Percentiles rank a stretch among this genome's conserved stretches.
These are phyloP conservation scores for Curvularia verruculosa DNA, from an alignment of 2,329 filamentous ascomycete genomes.

Conservation along the genomic window DNA sequence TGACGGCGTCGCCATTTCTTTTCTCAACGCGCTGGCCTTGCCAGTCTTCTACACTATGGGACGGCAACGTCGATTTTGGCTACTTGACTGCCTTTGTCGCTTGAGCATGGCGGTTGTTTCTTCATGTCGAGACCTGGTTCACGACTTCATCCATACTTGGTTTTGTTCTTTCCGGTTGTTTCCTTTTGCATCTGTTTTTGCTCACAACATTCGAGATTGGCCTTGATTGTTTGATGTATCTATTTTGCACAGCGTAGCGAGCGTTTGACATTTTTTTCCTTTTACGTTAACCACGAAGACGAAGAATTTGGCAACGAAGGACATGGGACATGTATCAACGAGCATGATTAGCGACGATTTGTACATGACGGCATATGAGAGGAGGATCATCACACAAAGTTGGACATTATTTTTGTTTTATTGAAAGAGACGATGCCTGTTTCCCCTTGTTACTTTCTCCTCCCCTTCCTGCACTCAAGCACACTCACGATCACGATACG, in stretches of 20 bases:
- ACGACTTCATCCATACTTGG: constrained; percentile 19
- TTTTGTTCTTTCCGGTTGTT: constrained; percentile 23
- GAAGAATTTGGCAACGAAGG: constrained; percentile 19
- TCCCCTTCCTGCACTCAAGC: neutral
- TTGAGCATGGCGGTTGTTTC: constrained; percentile 42
- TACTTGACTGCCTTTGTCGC: constrained; percentile 21
- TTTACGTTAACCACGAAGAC: constrained; percentile 31
- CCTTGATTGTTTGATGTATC: constrained; percentile 28
- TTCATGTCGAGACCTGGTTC: constrained; percentile 22
- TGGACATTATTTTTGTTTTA: constrained; percentile 15
- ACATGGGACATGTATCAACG: constrained; percentile 28
- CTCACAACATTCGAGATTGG: constrained; percentile 32
- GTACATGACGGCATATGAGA: constrained; percentile 24
- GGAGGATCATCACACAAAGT: constrained; percentile 8
- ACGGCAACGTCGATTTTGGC: constrained; percentile 44
- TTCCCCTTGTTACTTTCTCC: constrained; percentile 10
- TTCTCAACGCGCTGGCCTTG: constrained; percentile 29
- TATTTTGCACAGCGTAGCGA: constrained; percentile 44
- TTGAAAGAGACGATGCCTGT: constrained; percentile 21
- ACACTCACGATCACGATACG: constrained; percentile 6
- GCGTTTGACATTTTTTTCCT: constrained; percentile 37
- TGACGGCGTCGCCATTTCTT: constrained; percentile 29
- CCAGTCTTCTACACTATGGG: constrained; percentile 35
- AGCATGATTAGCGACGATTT: constrained; percentile 15
- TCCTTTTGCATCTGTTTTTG: constrained; percentile 11